Evolutionary conservation across 1,139 yeast species (phyloP).

Genomic region (Sugiyamaella xylanicola): DNA sequence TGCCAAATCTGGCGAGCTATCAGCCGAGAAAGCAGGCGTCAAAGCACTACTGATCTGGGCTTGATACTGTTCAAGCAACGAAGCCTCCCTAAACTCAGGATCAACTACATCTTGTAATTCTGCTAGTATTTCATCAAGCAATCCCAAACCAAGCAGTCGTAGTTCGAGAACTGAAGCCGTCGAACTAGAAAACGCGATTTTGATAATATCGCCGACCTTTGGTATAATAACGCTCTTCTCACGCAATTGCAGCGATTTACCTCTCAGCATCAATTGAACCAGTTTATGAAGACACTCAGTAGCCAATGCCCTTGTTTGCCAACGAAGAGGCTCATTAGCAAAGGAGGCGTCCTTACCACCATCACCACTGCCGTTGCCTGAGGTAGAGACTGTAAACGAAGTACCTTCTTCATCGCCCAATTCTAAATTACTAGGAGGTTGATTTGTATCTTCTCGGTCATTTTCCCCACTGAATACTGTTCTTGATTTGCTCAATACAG

Average conservation of each 20-base stretch:
- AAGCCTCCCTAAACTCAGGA: constrained; percentile 70
- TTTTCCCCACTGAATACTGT: constrained; percentile 27
- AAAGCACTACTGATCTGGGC: constrained; percentile 92
- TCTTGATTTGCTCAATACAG: constrained; percentile 40
- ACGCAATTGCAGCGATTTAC: constrained; percentile 45
- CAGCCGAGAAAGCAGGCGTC: constrained; percentile 81
- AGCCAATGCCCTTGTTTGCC: constrained; percentile 69
- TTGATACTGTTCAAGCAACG: constrained; percentile 86
- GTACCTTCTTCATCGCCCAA: constrained; percentile 51
- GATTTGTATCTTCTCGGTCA: not conserved
- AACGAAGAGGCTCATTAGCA: constrained; percentile 59
- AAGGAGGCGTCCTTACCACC: constrained; percentile 34
- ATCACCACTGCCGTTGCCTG: constrained; percentile 33
- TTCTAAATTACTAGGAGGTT: constrained; percentile 18
- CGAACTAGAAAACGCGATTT: constrained; percentile 81
- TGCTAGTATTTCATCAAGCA: constrained; percentile 63
- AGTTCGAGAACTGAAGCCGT: constrained; percentile 67
- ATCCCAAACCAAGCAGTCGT: constrained; percentile 64
- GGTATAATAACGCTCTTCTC: constrained; percentile 45
- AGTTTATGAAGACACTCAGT: constrained; percentile 59
- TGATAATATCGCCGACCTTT: constrained; percentile 69
- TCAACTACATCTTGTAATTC: constrained; percentile 58
- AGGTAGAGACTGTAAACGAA: constrained; percentile 45
- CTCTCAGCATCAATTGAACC: constrained; percentile 49
- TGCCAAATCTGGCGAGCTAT: constrained; percentile 72